Base-by-base conservation (phyloP, 1,139 yeast species). In the Tardiomyces depauwii region DNA sequence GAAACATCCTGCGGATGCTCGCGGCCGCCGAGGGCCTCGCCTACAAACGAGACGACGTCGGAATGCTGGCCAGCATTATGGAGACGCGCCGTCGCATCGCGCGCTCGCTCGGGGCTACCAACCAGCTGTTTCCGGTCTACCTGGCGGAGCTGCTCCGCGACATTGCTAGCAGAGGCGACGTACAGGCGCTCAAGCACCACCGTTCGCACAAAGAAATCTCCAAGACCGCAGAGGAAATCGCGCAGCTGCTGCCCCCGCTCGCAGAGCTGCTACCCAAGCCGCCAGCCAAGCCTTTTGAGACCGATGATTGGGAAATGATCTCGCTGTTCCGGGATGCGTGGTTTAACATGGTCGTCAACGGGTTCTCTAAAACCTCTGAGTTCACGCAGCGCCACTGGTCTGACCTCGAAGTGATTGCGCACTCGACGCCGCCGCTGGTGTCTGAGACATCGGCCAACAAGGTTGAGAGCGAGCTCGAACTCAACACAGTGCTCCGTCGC, bases 331-430 rank as follows among this genome's bases (percentile, higher is more conserved):
- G 95, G 58, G 85, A 91, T 62, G 79, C 87, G 44, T 93, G 99
- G 99, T 88, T 85, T 62, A 91, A 89, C 59, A 73, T 91, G 76
- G 93, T 83, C 3, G 86, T 89, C 41, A 96, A 91, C 63, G 98
- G 98, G 0, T 88, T 80, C 60, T 76, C 81, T 21, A 70, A 72
- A 45, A 73, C 74, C 44, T 80, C 95, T 0, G 70, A 71, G 13
- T 68, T 79, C 56, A 74, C 80, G 11, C 66, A 69, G 46, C 64
- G 67, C 11, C 73, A 76, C 56, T 60, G 66, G 46, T 51, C 52
- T 0, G 78, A 76, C 36, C 70, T 93, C 45, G 73, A 76, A 56
- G 70, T 80, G 48, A 84, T 93, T 56, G 97, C 98, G 0, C 78
- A 82, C 57, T 83, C 77, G 57, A 76, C 96, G 4, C 98, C 98